These are phyloP conservation scores for Ogataea pini DNA, from an alignment of 805 yeast species.

Conservation along the genomic window DNA sequence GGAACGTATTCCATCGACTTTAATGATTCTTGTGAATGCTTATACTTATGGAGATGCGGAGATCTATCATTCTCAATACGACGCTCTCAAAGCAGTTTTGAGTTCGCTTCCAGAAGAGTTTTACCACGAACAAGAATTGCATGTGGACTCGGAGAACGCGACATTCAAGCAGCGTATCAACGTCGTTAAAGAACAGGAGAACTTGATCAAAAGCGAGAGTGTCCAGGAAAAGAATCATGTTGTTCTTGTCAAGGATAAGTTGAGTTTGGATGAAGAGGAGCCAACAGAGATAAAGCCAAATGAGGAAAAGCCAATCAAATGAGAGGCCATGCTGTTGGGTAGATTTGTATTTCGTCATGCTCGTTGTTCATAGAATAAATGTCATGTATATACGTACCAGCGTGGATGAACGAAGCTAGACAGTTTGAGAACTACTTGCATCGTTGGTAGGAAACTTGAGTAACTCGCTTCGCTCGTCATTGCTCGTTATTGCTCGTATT, in stretches of 20 bases:
- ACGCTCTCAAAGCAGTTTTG: slow-evolving; percentile 84
- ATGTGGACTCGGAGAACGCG: slow-evolving; percentile 66
- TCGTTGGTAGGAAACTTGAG: too few species aligned
- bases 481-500: slow-evolving; percentile 16
- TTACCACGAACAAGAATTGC: slow-evolving; percentile 91
- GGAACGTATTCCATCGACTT: slow-evolving; percentile 87
- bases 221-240: slow-evolving; percentile 69
- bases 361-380: not conserved
- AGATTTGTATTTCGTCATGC: not conserved
- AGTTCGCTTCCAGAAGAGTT: slow-evolving; percentile 92
- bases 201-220: slow-evolving; percentile 84
- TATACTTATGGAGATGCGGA: slow-evolving; percentile 79
- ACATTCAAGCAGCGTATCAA: slow-evolving; percentile 71
- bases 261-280: slow-evolving; percentile 55
- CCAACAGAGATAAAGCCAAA: not conserved
- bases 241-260: slow-evolving; percentile 61
- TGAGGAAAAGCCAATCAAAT: too few species aligned
- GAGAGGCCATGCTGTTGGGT: too few species aligned
- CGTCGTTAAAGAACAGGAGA: slow-evolving; percentile 77
- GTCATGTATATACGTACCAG: slow-evolving; percentile 7
- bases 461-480: not conserved
- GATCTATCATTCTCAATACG: slow-evolving; percentile 59
- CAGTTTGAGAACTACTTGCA: too few species aligned
- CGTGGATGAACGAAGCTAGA: not conserved
- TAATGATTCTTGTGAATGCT: slow-evolving; percentile 80